Base-by-base conservation (phyloP, 257 asterid genomes). In the Knoxia roxburghii region DNA sequence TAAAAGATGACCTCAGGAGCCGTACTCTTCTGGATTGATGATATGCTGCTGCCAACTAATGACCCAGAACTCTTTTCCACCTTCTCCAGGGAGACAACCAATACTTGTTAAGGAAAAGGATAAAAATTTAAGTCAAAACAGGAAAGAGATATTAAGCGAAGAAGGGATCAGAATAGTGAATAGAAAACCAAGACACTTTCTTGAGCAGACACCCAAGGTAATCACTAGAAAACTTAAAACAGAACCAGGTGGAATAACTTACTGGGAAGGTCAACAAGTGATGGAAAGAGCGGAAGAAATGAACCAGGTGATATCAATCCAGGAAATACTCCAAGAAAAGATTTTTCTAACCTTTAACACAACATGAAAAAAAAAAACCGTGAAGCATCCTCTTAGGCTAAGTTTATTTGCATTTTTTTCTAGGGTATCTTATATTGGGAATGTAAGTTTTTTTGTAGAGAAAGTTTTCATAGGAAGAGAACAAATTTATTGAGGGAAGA, bases 71-170 rank as follows among this genome's bases (percentile, higher is more conserved):
- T 87, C 76, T 72, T 82, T 74, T 92, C 98, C 69, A 87, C 94
- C 79, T 83, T 92, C 71, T 87, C 98, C 86, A 92, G 70, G 69
- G 97, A 96, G 73, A 92, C 97, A 75, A 89, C 90, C 91, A 89
- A 68, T 80, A 86, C 98, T 91, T 71, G 72, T 65, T 65, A 71
- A 73, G 68, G 67, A 21, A 71, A 70, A 76, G 56, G 29, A 54
- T n/a, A n/a, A 72, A 62, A 10, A 54, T 61, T 73, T 70, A 72
- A 23, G 29, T 68, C 30, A 50, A 4, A 46, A 13, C 5, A 10
- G 15, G 48, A 13, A 8, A 54, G 18, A 45, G 41, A n/a, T n/a
- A n/a, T n/a, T n/a, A n/a, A n/a, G n/a, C n/a, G n/a, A n/a, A 46
- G 33, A 29, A 41, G 57, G 11, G 0, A 26, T 13, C 49, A 45